Percentiles rank a stretch among this genome's conserved stretches.
Evolutionary conservation across 805 yeast species (phyloP).

Genomic region (Teunomyces atbi): DNA sequence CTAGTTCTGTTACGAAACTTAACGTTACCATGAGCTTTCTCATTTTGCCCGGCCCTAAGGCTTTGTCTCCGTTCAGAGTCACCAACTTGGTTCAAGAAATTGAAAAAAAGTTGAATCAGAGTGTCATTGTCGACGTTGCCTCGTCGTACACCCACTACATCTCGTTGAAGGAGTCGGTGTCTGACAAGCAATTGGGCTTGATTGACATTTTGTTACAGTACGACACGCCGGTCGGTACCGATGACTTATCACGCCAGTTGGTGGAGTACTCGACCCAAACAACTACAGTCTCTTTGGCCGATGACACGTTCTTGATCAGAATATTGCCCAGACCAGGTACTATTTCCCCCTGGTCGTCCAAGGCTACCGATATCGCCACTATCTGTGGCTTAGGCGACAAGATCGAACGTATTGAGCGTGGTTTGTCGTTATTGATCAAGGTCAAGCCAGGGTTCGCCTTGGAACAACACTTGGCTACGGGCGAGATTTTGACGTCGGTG

Average conservation of each 20-base stretch:
- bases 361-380: constrained; percentile 91
- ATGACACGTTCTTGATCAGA: constrained; percentile 57
- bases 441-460: constrained; percentile 72
- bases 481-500: constrained; percentile 63
- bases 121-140: constrained; percentile 63
- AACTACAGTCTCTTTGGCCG: constrained; percentile 30
- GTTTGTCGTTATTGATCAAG: constrained; percentile 69
- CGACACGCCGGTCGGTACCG: constrained; percentile 64
- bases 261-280: constrained; percentile 26
- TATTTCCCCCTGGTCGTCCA: constrained; percentile 98
- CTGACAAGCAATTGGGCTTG: constrained; percentile 43
- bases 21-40: constrained; percentile 25
- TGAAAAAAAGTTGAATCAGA: constrained; percentile 63
- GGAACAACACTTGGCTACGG: constrained; percentile 47
- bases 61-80: constrained; percentile 84
- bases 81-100: constrained; percentile 68
- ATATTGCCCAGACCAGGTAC: constrained; percentile 93
- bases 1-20: neutral
- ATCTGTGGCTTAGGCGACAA: constrained; percentile 77
- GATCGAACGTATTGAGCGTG: constrained; percentile 88
- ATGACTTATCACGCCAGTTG: constrained; percentile 41
- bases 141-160: constrained; percentile 82
- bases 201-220: constrained; percentile 68
- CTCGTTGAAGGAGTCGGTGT: constrained; percentile 46
- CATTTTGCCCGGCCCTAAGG: constrained; percentile 81